These are phyloP conservation scores for Penicillium nordicum DNA, from an alignment of 2,329 filamentous ascomycete species.

Conservation along the genomic window DNA sequence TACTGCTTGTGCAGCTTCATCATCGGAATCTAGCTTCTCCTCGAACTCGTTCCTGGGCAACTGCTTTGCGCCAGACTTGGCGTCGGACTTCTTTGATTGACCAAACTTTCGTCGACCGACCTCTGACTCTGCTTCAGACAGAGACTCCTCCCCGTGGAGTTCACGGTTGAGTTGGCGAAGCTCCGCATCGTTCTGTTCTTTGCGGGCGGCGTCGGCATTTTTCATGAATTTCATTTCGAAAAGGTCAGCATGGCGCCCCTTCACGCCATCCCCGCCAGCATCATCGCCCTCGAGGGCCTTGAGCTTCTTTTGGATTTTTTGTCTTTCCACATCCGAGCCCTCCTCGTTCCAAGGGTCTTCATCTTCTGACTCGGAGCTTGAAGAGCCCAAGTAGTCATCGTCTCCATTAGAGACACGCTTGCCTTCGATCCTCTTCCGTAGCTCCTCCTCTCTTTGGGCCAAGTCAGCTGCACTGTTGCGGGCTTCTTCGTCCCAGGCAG, in stretches of 20 bases:
- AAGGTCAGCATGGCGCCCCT: conserved; percentile 60
- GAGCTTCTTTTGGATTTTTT: conserved; percentile 41
- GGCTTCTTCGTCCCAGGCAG: conserved; percentile 85
- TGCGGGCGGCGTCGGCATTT: conserved; percentile 74
- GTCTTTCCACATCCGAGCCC: conserved; percentile 35
- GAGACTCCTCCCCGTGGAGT: conserved; percentile 61
- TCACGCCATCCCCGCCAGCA: conserved; percentile 37
- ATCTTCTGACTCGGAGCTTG: conserved; percentile 61
- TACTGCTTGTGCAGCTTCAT: conserved; percentile 31
- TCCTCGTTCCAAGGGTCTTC: conserved; percentile 58
- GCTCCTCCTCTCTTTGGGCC: conserved; percentile 76
- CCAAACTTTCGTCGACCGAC: conserved; percentile 59
- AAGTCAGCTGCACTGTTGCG: conserved; percentile 74
- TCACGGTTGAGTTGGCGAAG: conserved; percentile 67
- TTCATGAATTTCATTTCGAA: conserved; percentile 93
- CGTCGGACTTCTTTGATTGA: conserved; percentile 31
- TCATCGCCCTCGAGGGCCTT: conserved; percentile 50
- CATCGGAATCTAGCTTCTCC: conserved; percentile 54
- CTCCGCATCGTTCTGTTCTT: conserved; percentile 75
- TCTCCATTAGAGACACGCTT: conserved; percentile 62
- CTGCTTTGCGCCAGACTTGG: conserved; percentile 26
- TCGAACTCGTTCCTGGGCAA: conserved; percentile 57
- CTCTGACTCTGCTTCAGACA: conserved; percentile 51
- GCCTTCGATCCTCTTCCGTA: conserved; percentile 75
- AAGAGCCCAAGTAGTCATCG: conserved; percentile 49